Percentiles rank a stretch among this genome's conserved stretches.
phyloP scores from a whole-genome alignment of 495 filamentous ascomycete genomes.

The Neurospora pannonica region DNA sequence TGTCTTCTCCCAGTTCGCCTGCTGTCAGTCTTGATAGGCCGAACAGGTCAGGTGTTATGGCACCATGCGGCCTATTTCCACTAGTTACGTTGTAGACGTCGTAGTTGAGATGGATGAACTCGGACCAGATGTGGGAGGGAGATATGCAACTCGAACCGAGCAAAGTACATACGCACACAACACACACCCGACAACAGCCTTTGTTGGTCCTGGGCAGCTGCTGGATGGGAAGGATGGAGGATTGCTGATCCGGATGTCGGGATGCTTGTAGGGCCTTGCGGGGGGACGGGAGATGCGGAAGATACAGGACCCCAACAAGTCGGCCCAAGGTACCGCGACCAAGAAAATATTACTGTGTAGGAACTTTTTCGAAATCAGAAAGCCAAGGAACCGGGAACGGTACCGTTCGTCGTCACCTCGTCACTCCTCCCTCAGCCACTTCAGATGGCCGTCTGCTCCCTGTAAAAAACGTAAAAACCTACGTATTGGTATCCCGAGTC shows the following conservation, averaged over 20 bases:
- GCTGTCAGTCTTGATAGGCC: not conserved
- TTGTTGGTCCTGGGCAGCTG: not conserved
- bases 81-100: not conserved
- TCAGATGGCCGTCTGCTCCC: not conserved
- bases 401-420: not conserved
- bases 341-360: not conserved
- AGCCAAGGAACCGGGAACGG: not conserved
- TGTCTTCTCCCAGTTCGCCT: not conserved
- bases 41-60: not conserved
- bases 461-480: not conserved
- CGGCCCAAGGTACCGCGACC: not conserved
- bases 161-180: not conserved
- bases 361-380: not conserved
- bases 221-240: not conserved
- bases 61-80: not conserved
- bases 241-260: not conserved
- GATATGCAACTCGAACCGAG: not conserved
- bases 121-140: not conserved
- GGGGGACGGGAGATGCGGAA: not conserved
- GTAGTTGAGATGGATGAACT: not conserved
- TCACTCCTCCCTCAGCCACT: not conserved
- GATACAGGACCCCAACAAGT: not conserved
- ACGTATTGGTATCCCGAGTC: not conserved
- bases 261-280: not conserved
- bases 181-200: not conserved